Conservation (phyloP, 345 rosid species). For the Camelina sativa region DNA sequence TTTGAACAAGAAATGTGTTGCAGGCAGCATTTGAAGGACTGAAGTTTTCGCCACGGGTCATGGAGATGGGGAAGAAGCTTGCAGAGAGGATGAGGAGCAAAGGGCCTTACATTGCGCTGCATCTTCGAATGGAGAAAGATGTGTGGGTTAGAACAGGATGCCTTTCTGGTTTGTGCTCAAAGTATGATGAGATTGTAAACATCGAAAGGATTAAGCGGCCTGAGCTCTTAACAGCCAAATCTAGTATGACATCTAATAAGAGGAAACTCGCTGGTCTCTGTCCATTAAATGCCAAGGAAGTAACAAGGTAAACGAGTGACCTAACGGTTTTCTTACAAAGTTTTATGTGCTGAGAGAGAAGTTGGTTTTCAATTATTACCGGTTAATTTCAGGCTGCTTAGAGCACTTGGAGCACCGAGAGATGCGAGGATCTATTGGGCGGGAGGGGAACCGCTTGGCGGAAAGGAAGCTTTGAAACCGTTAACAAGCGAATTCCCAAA, state of each 20-base stretch:
- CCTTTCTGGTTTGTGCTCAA: conserved; percentile 75
- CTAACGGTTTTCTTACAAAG: background rate
- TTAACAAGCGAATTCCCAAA: conserved; percentile 67
- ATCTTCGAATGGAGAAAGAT: conserved; percentile 88
- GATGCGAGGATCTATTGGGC: conserved; percentile 87
- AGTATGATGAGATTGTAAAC: conserved; percentile 72
- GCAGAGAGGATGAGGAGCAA: conserved; percentile 79
- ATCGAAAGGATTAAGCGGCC: conserved; percentile 80
- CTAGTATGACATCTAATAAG: conserved; percentile 79
- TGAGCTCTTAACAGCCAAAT: conserved; percentile 84
- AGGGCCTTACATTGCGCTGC: conserved; percentile 93
- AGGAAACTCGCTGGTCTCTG: conserved; percentile 90
- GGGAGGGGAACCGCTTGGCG: conserved; percentile 91
- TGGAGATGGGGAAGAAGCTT: conserved; percentile 78
- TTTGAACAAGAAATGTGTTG: conserved; percentile 17
- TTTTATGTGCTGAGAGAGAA: background rate
- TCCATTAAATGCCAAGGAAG: conserved; percentile 87
- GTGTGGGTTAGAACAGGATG: conserved; percentile 99
- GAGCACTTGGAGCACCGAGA: conserved; percentile 85
- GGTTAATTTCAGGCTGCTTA: conserved; percentile 68
- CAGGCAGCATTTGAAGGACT: conserved; percentile 92
- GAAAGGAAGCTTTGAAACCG: conserved; percentile 74
- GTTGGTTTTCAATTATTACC: background rate
- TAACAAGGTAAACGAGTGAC: conserved; percentile 61
- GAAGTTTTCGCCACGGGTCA: conserved; percentile 66